Conservation (phyloP, 2,329 filamentous ascomycete genomes). For the Cladosporium sp. region DNA sequence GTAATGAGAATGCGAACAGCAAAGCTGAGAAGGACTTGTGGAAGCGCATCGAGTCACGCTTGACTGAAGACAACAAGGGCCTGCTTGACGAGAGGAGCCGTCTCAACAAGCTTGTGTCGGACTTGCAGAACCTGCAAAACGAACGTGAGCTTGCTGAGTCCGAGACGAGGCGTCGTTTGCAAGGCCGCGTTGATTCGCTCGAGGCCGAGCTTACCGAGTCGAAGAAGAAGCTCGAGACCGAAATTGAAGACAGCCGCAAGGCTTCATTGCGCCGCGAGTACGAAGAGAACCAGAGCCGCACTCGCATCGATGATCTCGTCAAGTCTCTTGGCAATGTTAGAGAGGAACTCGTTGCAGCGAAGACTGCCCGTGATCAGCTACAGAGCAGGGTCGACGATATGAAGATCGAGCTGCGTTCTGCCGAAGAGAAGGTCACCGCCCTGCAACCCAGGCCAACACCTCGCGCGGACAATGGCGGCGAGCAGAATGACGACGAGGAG, state of each 20-base stretch:
- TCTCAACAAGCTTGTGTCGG: slow-evolving; percentile 74
- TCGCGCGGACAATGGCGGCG: slow-evolving; percentile 26
- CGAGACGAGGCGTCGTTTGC: slow-evolving; percentile 73
- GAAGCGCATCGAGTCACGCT: slow-evolving; percentile 85
- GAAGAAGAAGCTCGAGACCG: slow-evolving; percentile 77
- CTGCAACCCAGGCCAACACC: slow-evolving; percentile 57
- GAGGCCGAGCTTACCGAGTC: slow-evolving; percentile 71
- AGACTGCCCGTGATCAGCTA: slow-evolving; percentile 83
- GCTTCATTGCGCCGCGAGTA: slow-evolving; percentile 78
- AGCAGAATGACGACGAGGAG: slow-evolving; percentile 43
- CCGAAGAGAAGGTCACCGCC: slow-evolving; percentile 78
- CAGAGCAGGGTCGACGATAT: slow-evolving; percentile 85
- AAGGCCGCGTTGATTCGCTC: slow-evolving; percentile 68
- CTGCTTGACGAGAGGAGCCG: slow-evolving; percentile 78
- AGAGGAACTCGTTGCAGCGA: slow-evolving; percentile 78
- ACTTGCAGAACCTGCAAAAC: slow-evolving; percentile 83
- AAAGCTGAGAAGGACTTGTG: slow-evolving; percentile 92
- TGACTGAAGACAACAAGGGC: slow-evolving; percentile 81
- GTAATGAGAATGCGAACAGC: slow-evolving; percentile 84
- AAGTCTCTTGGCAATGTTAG: slow-evolving; percentile 71
- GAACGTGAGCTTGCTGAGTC: slow-evolving; percentile 81
- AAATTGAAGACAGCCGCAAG: slow-evolving; percentile 80
- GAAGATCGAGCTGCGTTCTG: slow-evolving; percentile 77
- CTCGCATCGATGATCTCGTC: slow-evolving; percentile 86
- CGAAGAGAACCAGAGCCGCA: slow-evolving; percentile 80